Evolutionary conservation across 495 filamentous ascomycete species (phyloP), one percentile per base, ranked within the genome.

Genomic region (Letharia columbiana): DNA sequence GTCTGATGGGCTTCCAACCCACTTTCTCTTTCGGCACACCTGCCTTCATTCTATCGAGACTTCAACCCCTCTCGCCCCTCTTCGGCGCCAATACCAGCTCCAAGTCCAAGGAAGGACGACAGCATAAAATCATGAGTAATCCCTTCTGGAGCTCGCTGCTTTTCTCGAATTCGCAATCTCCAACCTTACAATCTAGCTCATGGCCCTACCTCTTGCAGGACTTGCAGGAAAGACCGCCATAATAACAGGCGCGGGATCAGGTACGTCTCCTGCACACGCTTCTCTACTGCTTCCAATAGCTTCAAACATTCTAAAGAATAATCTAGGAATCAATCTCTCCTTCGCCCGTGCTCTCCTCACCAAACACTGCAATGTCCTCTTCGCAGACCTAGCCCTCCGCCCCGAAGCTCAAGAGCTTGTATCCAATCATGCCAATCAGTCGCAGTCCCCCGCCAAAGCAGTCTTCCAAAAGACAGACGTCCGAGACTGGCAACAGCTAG

Each of bases 181-280:
- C 4, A 1, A 59, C 7, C 40, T 13, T 56, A 40, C 13, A 2
- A 20, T 63, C 28, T 4, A 40, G 4, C 23, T n/a, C n/a, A 73
- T 73, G 72, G 69, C 79, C 18, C 61, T 82, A 63, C 78, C 80
- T 17, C 81, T 89, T 15, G 65, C 79, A 61, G 86, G 85, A 58
- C 81, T 89, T 15, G 65, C 79, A 61, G 86, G 85, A 58, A 86
- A 84, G 75, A 80, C 80, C 49, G 87, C 87, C n/a, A 85, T 90
- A 63, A 76, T 89, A 31, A 90, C 87, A 39, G 87, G 87, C 10
- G 87, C 85, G 50, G 87, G 87, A 63, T 89, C 87, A 62, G 87
- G 87, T 86, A 77, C 63, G 75, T 72, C 28, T 41, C 10, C 33
- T 18, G n/a, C 15, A 23, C 50, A 47, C 33, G 50, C 45, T 37